Evolutionary conservation across 139 green algal genomes (phyloP).

Genomic region (Tetradesmus lagerheimii): DNA sequence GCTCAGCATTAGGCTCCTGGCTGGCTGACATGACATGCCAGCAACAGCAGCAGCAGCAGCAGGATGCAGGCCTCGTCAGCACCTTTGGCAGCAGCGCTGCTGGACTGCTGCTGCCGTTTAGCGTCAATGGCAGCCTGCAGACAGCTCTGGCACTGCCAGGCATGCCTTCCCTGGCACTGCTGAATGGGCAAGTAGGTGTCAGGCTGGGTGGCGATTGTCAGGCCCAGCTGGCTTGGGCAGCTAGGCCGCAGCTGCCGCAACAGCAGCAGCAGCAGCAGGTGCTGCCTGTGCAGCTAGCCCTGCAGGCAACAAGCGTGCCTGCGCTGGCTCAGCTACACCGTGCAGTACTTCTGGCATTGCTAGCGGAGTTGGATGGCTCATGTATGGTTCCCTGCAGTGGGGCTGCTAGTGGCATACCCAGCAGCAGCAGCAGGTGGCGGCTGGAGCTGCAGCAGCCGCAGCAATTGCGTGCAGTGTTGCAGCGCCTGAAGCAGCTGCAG

Average conservation of each 20-base stretch:
- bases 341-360: background rate
- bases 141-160: background rate
- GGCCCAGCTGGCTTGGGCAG: constrained; percentile 13
- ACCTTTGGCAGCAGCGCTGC: background rate
- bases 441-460: constrained; percentile 16
- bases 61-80: background rate
- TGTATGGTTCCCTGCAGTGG: no score
- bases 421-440: constrained; percentile 12
- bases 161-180: background rate
- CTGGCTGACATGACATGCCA: background rate
- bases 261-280: background rate
- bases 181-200: background rate
- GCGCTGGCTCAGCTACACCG: constrained; percentile 25
- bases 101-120: background rate
- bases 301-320: constrained; percentile 11
- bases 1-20: background rate
- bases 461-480: background rate
- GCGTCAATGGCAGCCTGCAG: background rate
- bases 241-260: background rate
- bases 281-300: constrained; percentile 2
- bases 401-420: background rate
- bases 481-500: constrained; percentile 25
- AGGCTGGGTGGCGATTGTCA: background rate
- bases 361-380: background rate
- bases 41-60: background rate